Percentiles rank a stretch among this genome's conserved stretches.
Evolutionary conservation across 2,329 filamentous ascomycete genomes (phyloP).

Genomic region (Huntiella decipiens): DNA sequence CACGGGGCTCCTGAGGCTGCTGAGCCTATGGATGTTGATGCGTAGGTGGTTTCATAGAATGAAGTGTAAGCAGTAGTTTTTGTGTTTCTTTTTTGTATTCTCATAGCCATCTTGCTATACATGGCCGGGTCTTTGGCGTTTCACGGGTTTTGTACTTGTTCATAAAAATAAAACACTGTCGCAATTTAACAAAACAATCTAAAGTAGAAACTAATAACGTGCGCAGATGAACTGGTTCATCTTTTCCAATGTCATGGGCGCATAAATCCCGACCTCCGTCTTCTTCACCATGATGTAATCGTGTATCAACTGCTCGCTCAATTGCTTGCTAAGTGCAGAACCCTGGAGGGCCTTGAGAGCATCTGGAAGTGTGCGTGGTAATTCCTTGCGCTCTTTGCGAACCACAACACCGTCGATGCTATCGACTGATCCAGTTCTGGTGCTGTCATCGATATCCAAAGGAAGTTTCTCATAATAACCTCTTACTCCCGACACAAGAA

Average conservation of each 20-base stretch:
- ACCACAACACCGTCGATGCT: constrained; percentile 33
- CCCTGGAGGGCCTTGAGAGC: constrained; percentile 36
- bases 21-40: constrained; percentile 22
- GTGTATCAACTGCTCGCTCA: constrained; percentile 32
- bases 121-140: too few relatives aligned
- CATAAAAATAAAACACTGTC: neutral
- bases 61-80: neutral
- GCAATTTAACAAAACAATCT: neutral
- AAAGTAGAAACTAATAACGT: constrained; percentile 30
- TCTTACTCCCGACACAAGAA: constrained; percentile 17
- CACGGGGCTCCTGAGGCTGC: constrained; percentile 21
- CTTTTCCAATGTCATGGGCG: constrained; percentile 26
- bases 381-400: constrained; percentile 13
- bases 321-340: constrained; percentile 22
- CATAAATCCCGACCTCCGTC: constrained; percentile 33
- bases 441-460: constrained; percentile 34
- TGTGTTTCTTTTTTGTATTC: too few relatives aligned
- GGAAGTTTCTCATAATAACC: constrained; percentile 11
- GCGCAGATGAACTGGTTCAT: constrained; percentile 43
- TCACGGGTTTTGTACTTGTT: too few relatives aligned
- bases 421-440: constrained; percentile 12
- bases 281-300: constrained; percentile 41
- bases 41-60: constrained; percentile 2
- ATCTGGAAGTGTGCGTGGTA: constrained; percentile 36
- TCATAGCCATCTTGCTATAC: too few relatives aligned